These are phyloP conservation scores for Alternaria arborescens DNA, from an alignment of 2,329 filamentous ascomycete genomes.

Conservation along the genomic window DNA sequence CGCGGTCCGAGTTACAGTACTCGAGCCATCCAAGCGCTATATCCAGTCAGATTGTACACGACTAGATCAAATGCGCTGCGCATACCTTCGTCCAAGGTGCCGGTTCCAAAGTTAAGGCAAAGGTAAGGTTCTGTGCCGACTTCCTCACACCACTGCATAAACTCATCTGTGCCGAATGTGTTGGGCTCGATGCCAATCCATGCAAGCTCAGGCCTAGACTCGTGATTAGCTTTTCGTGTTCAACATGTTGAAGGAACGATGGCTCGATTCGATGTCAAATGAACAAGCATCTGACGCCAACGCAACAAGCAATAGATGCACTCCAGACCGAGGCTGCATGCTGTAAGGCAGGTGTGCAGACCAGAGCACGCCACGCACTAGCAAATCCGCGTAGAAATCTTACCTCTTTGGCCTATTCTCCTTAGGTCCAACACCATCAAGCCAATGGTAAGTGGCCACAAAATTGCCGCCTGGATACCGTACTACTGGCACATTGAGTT, in stretches of 20 bases:
- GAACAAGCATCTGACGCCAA: background rate
- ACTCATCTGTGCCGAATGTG: constrained; percentile 85
- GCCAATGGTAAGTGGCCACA: constrained; percentile 85
- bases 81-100: constrained; percentile 62
- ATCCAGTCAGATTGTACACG: constrained; percentile 20
- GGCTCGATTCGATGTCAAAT: background rate
- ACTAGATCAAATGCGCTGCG: background rate
- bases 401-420: constrained; percentile 70
- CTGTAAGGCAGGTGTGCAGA: background rate
- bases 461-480: constrained; percentile 88
- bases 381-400: constrained; percentile 8
- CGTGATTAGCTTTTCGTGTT: constrained; percentile 10
- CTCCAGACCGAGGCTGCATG: background rate
- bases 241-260: background rate
- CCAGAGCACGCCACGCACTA: background rate
- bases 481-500: constrained; percentile 78
- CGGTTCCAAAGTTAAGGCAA: constrained; percentile 82
- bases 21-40: constrained; percentile 78
- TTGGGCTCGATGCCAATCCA: constrained; percentile 82
- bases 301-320: background rate
- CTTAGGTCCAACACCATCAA: constrained; percentile 78
- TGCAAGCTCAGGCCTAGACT: constrained; percentile 72
- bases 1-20: constrained; percentile 81
- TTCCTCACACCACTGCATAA: constrained; percentile 79
- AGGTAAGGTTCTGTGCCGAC: constrained; percentile 81